Base-by-base conservation (phyloP, 305 asterid genomes). In the Stenogyne calaminthoides region DNA sequence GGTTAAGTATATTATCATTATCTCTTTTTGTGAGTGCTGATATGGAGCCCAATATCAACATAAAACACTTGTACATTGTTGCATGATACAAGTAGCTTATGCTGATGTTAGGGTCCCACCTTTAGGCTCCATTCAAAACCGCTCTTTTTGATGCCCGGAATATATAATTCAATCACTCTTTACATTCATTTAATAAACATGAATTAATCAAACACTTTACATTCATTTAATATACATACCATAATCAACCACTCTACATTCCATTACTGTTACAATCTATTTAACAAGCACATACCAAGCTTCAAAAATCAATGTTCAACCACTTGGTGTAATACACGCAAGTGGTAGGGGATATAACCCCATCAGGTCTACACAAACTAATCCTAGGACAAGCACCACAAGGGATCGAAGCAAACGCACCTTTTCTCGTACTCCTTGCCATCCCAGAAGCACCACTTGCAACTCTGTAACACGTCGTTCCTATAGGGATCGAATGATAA, bases 331-430 rank as follows among this genome's bases (percentile, higher is more conserved):
- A 86, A 77, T 84, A 88, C 14, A 73, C 87, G 55, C 89, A 88
- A 44, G 83, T 88, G 25, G 15, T 32, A 0, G 93, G 96, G n/a
- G 95, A 88, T 60, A 88, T 81, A 62, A 77, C 14, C 39, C 92
- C 96, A 72, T 82, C 76, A 3, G 92, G 87, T 2, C 86, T 71
- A 62, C 96, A 88, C 64, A 78, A 49, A 72, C 64, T 75, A 71
- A 84, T 82, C 76, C 90, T 68, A 16, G 90, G 87, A 78, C 96
- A 89, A 39, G 18, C 85, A 66, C 90, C 95, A 69, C 97, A 89
- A 32, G 97, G 96, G 54, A 85, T 86, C 3, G 91, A 77, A 80
- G 92, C 89, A 85, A 83, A 83, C 46, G 79, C 79, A 40, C 82
- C 85, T 3, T 62, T 37, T 72, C 22, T 84, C 0, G 72, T 74